Base-by-base conservation (phyloP, 345 rosid species). In the Adansonia digitata region DNA sequence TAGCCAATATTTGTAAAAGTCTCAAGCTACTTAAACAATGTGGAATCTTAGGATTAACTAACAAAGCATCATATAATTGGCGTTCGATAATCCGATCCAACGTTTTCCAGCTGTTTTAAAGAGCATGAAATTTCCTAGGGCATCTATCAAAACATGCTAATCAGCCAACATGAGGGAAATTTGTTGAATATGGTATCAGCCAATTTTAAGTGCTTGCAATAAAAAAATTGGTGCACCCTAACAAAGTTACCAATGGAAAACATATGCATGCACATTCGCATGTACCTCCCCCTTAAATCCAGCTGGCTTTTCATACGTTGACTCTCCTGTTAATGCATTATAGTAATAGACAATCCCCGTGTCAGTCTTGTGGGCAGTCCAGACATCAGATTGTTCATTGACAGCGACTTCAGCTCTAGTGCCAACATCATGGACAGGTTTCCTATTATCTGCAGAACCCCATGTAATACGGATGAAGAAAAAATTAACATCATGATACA, bases 351-450 rank as follows among this genome's bases (percentile, higher is more conserved):
- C 83, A 78, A 83, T 43, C 81, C 94, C 99, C 0, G 89, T 69
- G 22, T 89, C 98, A 37, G 97, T 83, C 90, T 85, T 95, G 85
- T 93, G 97, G 55, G 94, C 96, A 63, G 99, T 95, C 99, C 99
- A 95, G 68, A 86, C 82, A 83, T 93, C 90, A 31, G 78, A 56
- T 43, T 83, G 86, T 68, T 85, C 91, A 66, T 52, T 84, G 56
- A 67, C 70, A 42, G 88, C 52, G 67, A 75, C 69, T 77, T 78
- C 83, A 64, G 53, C 80, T 79, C 55, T 83, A 22, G 78, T 63
- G 73, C 66, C 72, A 62, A 61, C 83, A 42, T 78, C 86, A 77
- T 89, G 86, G 48, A 61, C 71, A 69, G 74, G 86, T 64, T 78
- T 80, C 78, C 81, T 86, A 72, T 72, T 79, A 83, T 88, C 99